phyloP scores from a whole-genome alignment of 768 basidiomycete genomes.

The Suillus weaverae region DNA sequence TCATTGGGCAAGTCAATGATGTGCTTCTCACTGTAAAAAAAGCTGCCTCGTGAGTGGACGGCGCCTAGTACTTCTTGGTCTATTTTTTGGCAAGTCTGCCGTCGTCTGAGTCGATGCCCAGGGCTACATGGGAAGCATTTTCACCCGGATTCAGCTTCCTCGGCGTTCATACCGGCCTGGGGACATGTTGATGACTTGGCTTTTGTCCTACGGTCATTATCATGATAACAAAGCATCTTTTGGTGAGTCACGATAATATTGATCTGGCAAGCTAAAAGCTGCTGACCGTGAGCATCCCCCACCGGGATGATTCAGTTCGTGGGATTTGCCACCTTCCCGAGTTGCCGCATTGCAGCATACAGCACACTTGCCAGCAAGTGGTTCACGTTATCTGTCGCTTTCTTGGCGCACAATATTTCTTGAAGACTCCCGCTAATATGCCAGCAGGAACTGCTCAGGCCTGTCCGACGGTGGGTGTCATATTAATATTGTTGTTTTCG shows the following conservation, averaged over 20 bases:
- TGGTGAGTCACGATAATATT: conserved; percentile 4
- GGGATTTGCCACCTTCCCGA: conserved; percentile 1
- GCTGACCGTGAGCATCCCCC: not conserved
- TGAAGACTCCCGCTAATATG: not conserved
- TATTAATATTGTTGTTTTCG: not conserved
- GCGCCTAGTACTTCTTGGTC: not conserved
- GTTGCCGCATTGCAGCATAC: not conserved
- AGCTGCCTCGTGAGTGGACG: not conserved
- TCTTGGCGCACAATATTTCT: not conserved
- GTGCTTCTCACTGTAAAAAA: conserved; percentile 3
- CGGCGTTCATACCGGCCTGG: not conserved
- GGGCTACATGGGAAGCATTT: not conserved
- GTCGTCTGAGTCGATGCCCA: not conserved
- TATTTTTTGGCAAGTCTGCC: not conserved
- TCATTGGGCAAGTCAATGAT: conserved; percentile 3
- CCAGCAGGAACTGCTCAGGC: not conserved
- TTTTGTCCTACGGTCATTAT: conserved; percentile 1
- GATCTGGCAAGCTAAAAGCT: not conserved
- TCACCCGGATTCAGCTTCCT: conserved; percentile 2
- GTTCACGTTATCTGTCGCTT: not conserved
- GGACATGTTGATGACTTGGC: not conserved
- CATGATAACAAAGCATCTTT: not conserved
- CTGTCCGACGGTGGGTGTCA: not conserved
- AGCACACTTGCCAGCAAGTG: conserved; percentile 6
- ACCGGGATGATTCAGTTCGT: not conserved